Evolutionary conservation across 805 yeast species (phyloP).

Genomic region (Candida nanaspora): DNA sequence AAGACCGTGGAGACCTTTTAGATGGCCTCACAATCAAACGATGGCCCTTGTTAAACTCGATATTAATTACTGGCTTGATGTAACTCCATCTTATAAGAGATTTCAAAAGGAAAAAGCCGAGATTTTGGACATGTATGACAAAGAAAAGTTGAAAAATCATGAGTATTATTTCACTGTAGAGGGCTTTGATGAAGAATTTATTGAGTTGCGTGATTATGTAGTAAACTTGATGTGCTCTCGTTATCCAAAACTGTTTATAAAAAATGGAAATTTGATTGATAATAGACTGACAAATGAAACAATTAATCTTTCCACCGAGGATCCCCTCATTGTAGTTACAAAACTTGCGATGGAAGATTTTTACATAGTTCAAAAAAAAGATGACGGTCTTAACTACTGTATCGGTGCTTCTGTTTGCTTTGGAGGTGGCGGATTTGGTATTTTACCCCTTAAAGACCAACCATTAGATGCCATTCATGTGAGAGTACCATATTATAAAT

Average conservation of each 20-base stretch:
- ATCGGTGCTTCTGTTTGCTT: conserved; percentile 46
- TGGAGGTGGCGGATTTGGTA: conserved; percentile 46
- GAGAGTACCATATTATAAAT: conserved; percentile 42
- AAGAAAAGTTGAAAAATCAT: conserved; percentile 22
- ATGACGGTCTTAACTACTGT: conserved; percentile 32
- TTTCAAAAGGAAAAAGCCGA: conserved; percentile 35
- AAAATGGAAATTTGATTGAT: conserved; percentile 24
- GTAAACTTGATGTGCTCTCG: conserved; percentile 34
- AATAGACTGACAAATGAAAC: conserved; percentile 37
- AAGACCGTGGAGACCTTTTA: conserved; percentile 46
- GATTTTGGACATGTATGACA: conserved; percentile 33
- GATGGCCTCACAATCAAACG: conserved; percentile 49
- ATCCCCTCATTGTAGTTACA: conserved; percentile 37
- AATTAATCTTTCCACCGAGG: conserved; percentile 36
- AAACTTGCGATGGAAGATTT: conserved; percentile 46
- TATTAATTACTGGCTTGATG: conserved; percentile 44
- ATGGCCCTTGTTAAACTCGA: conserved; percentile 44
- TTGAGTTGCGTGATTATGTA: conserved; percentile 36
- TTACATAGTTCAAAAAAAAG: conserved; percentile 32
- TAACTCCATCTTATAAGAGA: conserved; percentile 37
- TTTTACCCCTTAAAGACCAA: conserved; percentile 23
- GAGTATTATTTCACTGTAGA: conserved; percentile 33
- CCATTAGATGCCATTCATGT: conserved; percentile 37
- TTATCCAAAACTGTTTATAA: conserved; percentile 37
- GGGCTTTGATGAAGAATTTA: conserved; percentile 27